phyloP scores from a whole-genome alignment of 2,329 filamentous ascomycete species.

The Biscogniauxia mediterranea region DNA sequence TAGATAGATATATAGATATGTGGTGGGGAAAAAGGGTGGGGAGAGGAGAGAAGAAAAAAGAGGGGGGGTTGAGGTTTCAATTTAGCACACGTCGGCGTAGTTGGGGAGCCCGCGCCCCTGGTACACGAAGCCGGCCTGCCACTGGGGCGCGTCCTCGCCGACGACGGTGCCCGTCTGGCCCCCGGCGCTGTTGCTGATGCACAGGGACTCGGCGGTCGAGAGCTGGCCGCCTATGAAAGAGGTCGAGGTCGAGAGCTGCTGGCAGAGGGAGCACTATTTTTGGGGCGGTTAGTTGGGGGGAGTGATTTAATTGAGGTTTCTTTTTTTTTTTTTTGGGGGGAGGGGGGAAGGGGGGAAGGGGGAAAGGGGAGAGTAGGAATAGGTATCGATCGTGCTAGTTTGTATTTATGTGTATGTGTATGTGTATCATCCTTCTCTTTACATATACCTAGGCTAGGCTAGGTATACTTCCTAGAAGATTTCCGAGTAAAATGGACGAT shows the following conservation, averaged over 20 bases:
- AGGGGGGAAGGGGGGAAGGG: background rate
- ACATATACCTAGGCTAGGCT: too few species aligned
- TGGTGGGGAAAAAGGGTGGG: too few species aligned
- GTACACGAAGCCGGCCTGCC: slow-evolving; percentile 36
- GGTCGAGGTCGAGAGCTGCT: slow-evolving; percentile 32
- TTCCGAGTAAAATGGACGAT: too few species aligned
- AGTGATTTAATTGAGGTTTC: too few species aligned
- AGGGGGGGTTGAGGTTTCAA: background rate
- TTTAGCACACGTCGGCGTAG: slow-evolving; percentile 36
- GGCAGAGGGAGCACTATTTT: slow-evolving; percentile 32
- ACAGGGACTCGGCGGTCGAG: slow-evolving; percentile 33
- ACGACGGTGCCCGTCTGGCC: slow-evolving; percentile 35
- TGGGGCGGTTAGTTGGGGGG: background rate
- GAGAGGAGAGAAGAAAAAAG: background rate
- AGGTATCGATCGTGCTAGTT: too few species aligned
- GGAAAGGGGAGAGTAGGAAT: background rate
- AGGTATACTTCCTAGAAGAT: too few species aligned
- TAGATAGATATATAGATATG: too few species aligned
- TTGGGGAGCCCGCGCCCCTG: slow-evolving; percentile 29
- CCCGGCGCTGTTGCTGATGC: slow-evolving; percentile 24
- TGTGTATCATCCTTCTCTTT: too few species aligned
- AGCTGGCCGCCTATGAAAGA: slow-evolving; percentile 37
- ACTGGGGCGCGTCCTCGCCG: slow-evolving; percentile 34
- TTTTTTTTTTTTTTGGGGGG: background rate
- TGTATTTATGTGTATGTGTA: too few species aligned